Percentiles rank a stretch among this genome's conserved stretches.
Conservation (phyloP, 345 rosid genomes). For the Litchi chinensis region DNA sequence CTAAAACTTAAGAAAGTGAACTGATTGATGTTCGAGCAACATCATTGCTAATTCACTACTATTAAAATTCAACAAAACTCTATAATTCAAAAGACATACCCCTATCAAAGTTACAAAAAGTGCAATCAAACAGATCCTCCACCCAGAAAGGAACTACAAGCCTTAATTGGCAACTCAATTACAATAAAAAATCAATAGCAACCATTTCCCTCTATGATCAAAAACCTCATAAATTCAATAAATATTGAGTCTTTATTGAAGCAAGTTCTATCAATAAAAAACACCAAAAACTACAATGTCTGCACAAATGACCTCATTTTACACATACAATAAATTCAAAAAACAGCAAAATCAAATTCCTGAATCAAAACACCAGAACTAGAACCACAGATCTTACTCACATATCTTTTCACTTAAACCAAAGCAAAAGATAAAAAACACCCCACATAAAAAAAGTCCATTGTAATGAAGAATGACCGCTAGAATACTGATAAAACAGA, state of each 20-base stretch:
- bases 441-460: background rate
- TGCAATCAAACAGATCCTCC: slow-evolving; percentile 4
- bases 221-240: background rate
- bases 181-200: background rate
- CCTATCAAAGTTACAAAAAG: background rate
- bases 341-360: background rate
- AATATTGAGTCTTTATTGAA: slow-evolving; percentile 6
- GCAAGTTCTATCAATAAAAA: slow-evolving; percentile 3
- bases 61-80: background rate
- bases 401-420: background rate
- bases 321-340: background rate
- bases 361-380: background rate
- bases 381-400: slow-evolving; percentile 13
- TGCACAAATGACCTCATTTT: background rate
- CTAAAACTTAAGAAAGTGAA: background rate
- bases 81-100: background rate
- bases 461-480: background rate
- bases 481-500: background rate
- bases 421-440: background rate
- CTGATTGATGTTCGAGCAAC: background rate
- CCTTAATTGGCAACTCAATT: background rate
- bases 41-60: background rate
- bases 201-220: background rate
- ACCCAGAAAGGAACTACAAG: background rate
- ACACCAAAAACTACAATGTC: background rate